These are phyloP conservation scores for Fusarium concolor DNA, from an alignment of 2,329 filamentous ascomycete genomes.

Conservation along the genomic window DNA sequence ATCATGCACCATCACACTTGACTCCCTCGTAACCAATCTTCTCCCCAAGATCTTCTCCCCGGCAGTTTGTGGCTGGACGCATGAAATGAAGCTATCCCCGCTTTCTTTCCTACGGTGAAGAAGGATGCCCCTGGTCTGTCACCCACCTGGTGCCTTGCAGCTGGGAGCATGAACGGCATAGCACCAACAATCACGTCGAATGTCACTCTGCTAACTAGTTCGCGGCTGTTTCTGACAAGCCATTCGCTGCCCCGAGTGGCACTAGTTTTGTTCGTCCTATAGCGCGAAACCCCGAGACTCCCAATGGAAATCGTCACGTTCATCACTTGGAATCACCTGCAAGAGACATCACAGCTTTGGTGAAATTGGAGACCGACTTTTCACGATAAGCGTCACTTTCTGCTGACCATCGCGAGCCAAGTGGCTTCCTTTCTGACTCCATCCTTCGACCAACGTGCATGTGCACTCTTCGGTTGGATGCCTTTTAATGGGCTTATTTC, in stretches of 20 bases:
- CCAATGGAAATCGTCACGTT: constrained; percentile 43
- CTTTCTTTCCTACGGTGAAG: constrained; percentile 22
- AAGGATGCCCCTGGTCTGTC: constrained; percentile 22
- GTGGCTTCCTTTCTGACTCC: constrained; percentile 28
- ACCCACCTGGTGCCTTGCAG: constrained; percentile 39
- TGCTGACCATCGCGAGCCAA: constrained; percentile 25
- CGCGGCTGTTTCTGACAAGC: constrained; percentile 33
- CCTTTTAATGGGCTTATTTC: constrained; percentile 25
- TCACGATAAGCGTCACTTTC: constrained; percentile 26
- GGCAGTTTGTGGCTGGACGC: constrained; percentile 33
- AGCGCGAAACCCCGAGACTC: constrained; percentile 37
- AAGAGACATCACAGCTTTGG: constrained; percentile 40
- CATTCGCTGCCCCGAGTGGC: constrained; percentile 28
- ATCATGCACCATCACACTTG: constrained; percentile 39
- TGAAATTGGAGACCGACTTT: constrained; percentile 25
- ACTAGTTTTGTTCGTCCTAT: constrained; percentile 27
- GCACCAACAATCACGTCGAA: constrained; percentile 17
- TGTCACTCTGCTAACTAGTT: constrained; percentile 26
- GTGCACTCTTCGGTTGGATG: constrained; percentile 32
- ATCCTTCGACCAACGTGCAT: constrained; percentile 39
- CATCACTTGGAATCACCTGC: constrained; percentile 42
- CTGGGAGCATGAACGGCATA: constrained; percentile 23
- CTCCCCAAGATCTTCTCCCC: constrained; percentile 28
- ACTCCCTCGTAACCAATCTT: constrained; percentile 31
- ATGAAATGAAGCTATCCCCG: constrained; percentile 20